phyloP scores from a whole-genome alignment of 2,329 filamentous ascomycete species.

The Bertia moriformis region DNA sequence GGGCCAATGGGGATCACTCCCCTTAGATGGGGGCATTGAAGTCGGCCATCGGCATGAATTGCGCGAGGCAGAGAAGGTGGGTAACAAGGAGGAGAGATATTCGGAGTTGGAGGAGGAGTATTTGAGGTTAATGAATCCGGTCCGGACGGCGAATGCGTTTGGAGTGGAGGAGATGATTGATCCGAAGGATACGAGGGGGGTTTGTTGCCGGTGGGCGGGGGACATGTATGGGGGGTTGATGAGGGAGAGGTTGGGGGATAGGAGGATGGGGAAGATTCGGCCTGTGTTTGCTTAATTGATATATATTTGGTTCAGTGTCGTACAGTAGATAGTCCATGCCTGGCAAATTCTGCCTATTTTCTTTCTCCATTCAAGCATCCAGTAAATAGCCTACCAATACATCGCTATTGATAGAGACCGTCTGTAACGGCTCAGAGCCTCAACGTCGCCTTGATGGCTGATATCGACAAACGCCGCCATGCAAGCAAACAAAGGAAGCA shows the following conservation, averaged over 20 bases:
- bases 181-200: slow-evolving; percentile 38
- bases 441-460: no score
- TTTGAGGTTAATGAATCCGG: slow-evolving; percentile 45
- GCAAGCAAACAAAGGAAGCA: no score
- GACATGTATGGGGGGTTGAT: slow-evolving; percentile 31
- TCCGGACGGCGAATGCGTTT: slow-evolving; percentile 48
- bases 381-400: no score
- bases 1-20: slow-evolving; percentile 46
- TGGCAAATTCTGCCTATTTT: no score
- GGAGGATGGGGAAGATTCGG: background rate
- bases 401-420: no score
- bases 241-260: slow-evolving; percentile 23
- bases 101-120: slow-evolving; percentile 44
- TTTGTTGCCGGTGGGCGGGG: slow-evolving; percentile 36
- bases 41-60: slow-evolving; percentile 46
- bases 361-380: no score
- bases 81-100: slow-evolving; percentile 33
- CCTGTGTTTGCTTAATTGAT: background rate
- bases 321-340: no score
- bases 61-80: slow-evolving; percentile 33
- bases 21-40: slow-evolving; percentile 49
- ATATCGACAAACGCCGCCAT: no score
- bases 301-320: no score
- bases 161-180: slow-evolving; percentile 52
- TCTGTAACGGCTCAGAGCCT: no score